Percentiles rank a stretch among this genome's conserved stretches.
These are phyloP conservation scores for Spergularia marina DNA, from an alignment of 148 eudicot species.

Conservation along the genomic window DNA sequence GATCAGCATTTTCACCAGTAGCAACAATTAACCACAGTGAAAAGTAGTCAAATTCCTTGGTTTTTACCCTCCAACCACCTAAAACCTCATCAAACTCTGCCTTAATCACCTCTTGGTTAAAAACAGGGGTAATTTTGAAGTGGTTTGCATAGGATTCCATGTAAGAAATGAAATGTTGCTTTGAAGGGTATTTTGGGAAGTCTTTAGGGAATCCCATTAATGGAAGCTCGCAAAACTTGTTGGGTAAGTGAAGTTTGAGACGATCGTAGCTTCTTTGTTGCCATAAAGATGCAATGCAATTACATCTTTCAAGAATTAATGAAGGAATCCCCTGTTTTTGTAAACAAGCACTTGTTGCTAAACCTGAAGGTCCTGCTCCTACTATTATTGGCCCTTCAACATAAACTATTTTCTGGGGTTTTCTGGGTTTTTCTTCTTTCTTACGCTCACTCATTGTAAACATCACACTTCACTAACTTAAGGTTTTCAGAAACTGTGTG, in stretches of 20 bases:
- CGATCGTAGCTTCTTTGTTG: constrained; percentile 75
- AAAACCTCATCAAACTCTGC: constrained; percentile 42
- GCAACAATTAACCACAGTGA: constrained; percentile 82
- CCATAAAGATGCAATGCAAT: constrained; percentile 96
- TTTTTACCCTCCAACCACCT: constrained; percentile 52
- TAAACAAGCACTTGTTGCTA: constrained; percentile 80
- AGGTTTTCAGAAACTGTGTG: no score
- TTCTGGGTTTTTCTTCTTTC: constrained; percentile 11
- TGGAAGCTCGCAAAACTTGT: constrained; percentile 80
- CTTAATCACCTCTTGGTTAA: constrained; percentile 47
- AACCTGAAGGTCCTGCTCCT: constrained; percentile 95
- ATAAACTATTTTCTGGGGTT: constrained; percentile 15
- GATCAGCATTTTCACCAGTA: constrained; percentile 93
- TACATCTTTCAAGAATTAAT: constrained; percentile 65
- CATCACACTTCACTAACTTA: not conserved
- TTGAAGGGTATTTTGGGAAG: constrained; percentile 81
- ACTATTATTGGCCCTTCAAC: constrained; percentile 70
- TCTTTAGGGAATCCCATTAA: constrained; percentile 51
- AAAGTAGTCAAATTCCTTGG: constrained; percentile 38
- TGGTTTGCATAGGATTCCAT: constrained; percentile 64
- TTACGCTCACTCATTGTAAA: constrained; percentile 45
- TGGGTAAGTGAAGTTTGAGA: constrained; percentile 84
- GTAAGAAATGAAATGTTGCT: constrained; percentile 70
- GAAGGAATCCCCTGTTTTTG: constrained; percentile 53
- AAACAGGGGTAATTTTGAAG: constrained; percentile 52